Evolutionary conservation across 192 early-diverging fungal genomes (phyloP).

Genomic region (Entomortierella parvispora): DNA sequence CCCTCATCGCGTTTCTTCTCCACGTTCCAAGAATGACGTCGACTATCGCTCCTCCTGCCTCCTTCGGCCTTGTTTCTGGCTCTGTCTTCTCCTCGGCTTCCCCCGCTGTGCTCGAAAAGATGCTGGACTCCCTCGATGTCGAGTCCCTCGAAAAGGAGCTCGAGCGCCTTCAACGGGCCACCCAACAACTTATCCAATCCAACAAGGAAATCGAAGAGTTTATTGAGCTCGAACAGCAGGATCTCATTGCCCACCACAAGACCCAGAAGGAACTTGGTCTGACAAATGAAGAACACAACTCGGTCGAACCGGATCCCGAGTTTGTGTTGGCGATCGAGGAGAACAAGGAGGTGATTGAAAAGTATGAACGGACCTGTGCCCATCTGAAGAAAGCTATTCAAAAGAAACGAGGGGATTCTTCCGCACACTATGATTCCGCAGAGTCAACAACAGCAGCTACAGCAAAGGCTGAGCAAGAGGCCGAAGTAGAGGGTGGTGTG

Average conservation of each 20-base stretch:
- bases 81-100: conserved; percentile 22
- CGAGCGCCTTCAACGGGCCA: conserved; percentile 27
- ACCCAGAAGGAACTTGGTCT: background rate
- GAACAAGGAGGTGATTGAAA: conserved; percentile 35
- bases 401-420: conserved; percentile 6
- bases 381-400: conserved; percentile 19
- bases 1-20: background rate
- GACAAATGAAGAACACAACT: background rate
- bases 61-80: conserved; percentile 25
- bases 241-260: conserved; percentile 5
- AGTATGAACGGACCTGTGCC: conserved; percentile 29
- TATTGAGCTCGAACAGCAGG: conserved; percentile 35
- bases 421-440: background rate
- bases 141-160: conserved; percentile 36
- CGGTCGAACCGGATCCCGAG: conserved; percentile 35
- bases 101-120: conserved; percentile 15
- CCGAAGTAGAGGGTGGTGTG: too few species aligned
- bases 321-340: conserved; percentile 48
- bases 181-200: conserved; percentile 32
- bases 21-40: background rate
- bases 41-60: conserved; percentile 38
- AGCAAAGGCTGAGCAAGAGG: too few species aligned
- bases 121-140: conserved; percentile 37
- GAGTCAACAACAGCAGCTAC: too few species aligned
- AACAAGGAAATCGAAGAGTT: conserved; percentile 42